A percentile compares a stretch with the other conserved stretches of the same genome.
Conservation (phyloP, 495 filamentous ascomycete genomes). For the Lentithecium fluviatile region DNA sequence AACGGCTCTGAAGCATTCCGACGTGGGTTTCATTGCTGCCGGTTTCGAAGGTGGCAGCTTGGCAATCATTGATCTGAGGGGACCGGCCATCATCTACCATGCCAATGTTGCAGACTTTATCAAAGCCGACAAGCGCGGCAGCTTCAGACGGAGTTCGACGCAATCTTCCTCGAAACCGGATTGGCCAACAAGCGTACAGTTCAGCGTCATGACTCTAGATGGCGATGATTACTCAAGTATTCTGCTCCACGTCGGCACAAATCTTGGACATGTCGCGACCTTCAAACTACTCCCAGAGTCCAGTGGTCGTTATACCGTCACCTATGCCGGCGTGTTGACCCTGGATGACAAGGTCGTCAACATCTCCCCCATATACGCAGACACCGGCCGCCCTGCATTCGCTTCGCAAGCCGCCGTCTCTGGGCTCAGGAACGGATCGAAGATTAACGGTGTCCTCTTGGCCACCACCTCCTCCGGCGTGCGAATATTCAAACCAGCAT, state of each 20-base stretch:
- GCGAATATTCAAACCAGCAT: constrained; percentile 81
- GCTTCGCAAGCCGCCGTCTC: constrained; percentile 73
- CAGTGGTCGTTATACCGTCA: constrained; percentile 68
- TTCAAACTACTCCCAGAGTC: constrained; percentile 81
- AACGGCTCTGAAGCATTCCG: constrained; percentile 74
- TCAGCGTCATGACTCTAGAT: constrained; percentile 90
- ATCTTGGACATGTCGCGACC: constrained; percentile 74
- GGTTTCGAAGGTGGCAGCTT: constrained; percentile 79
- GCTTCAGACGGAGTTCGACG: constrained; percentile 57
- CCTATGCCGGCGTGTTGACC: constrained; percentile 62
- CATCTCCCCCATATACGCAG: constrained; percentile 73
- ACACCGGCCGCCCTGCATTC: constrained; percentile 69
- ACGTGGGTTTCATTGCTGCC: constrained; percentile 85
- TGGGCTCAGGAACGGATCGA: constrained; percentile 64
- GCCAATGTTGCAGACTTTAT: constrained; percentile 63
- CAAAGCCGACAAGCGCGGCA: constrained; percentile 67
- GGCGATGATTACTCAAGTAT: constrained; percentile 93
- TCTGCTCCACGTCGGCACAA: constrained; percentile 86
- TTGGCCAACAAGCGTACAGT: constrained; percentile 77
- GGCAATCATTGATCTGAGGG: constrained; percentile 79
- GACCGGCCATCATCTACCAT: constrained; percentile 81
- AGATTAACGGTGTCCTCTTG: constrained; percentile 69
- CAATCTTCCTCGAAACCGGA: constrained; percentile 55
- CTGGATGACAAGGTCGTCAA: constrained; percentile 72
- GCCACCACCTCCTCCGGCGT: constrained; percentile 70